A percentile compares a stretch with the other conserved stretches of the same genome.
These are phyloP conservation scores for Acorus gramineus DNA, from an alignment of 106 monocot genomes.

Conservation along the genomic window DNA sequence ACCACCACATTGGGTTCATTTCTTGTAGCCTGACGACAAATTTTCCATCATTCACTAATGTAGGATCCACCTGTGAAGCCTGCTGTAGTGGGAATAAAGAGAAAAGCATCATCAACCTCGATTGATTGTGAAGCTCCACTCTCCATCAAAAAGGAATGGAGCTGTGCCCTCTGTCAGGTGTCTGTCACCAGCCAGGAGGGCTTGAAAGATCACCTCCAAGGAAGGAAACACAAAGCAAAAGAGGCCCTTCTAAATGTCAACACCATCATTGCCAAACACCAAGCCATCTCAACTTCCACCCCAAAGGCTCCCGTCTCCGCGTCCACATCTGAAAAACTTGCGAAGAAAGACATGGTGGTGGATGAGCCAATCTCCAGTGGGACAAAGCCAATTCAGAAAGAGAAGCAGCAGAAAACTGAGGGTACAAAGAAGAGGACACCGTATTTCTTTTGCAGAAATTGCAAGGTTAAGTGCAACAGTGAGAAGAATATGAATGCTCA, in stretches of 20 bases:
- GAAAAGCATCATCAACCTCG: too few relatives aligned
- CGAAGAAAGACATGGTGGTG: too few relatives aligned
- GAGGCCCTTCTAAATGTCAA: background rate
- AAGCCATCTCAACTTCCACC: background rate
- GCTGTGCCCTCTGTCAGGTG: constrained; percentile 28
- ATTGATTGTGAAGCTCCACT: too few relatives aligned
- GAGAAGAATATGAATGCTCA: constrained; percentile 10
- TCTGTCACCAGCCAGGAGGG: constrained; percentile 8
- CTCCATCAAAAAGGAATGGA: constrained; percentile 6
- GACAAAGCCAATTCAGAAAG: too few relatives aligned
- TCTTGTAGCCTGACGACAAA: too few relatives aligned
- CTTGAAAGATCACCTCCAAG: constrained; percentile 20
- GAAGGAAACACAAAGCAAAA: constrained; percentile 20
- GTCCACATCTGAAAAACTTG: too few relatives aligned
- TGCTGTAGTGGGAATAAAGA: too few relatives aligned
- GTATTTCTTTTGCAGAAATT: constrained; percentile 7
- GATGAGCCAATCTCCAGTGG: too few relatives aligned
- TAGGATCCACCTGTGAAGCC: too few relatives aligned
- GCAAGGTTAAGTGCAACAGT: constrained; percentile 16
- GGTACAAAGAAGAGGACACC: background rate
- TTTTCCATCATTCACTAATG: too few relatives aligned
- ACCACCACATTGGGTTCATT: too few relatives aligned
- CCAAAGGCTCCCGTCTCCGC: background rate
- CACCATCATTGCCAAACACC: background rate
- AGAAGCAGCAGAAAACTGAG: background rate